These are phyloP conservation scores for Rhizopus sp. DNA, from an alignment of 371 early-diverging fungal species.

Conservation along the genomic window DNA sequence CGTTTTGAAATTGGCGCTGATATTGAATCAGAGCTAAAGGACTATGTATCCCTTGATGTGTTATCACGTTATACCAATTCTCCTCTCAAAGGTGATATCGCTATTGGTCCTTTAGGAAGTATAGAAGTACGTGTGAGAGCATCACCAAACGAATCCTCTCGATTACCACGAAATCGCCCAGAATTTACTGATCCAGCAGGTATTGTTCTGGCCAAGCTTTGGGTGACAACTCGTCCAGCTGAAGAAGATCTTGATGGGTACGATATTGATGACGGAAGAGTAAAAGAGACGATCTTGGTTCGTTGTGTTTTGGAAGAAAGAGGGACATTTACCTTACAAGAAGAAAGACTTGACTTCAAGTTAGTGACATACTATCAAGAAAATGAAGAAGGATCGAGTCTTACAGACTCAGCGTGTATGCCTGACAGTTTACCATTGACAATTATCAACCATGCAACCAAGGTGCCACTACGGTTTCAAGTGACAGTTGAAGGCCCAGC, in stretches of 20 bases:
- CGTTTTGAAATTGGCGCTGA: slow-evolving; percentile 77
- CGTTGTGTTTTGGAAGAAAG: slow-evolving; percentile 69
- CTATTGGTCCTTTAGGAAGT: slow-evolving; percentile 66
- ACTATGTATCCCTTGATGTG: slow-evolving; percentile 70
- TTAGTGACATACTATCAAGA: slow-evolving; percentile 49
- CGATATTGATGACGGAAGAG: slow-evolving; percentile 22
- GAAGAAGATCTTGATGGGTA: slow-evolving; percentile 18
- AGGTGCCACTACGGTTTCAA: slow-evolving; percentile 68
- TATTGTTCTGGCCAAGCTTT: slow-evolving; percentile 57
- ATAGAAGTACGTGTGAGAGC: slow-evolving; percentile 82
- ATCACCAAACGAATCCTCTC: slow-evolving; percentile 60
- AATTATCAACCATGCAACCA: slow-evolving; percentile 66
- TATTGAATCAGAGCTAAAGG: slow-evolving; percentile 60
- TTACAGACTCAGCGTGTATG: slow-evolving; percentile 30
- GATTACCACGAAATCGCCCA: slow-evolving; percentile 57
- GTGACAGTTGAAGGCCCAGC: slow-evolving; percentile 74
- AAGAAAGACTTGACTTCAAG: slow-evolving; percentile 66
- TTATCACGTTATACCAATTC: slow-evolving; percentile 85
- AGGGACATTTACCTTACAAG: slow-evolving; percentile 66
- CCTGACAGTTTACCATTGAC: slow-evolving; percentile 48
- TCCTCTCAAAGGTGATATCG: slow-evolving; percentile 72
- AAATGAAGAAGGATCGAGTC: slow-evolving; percentile 35
- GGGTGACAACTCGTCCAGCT: slow-evolving; percentile 58
- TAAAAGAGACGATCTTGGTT: slow-evolving; percentile 69
- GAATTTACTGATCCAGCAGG: slow-evolving; percentile 63